These are phyloP conservation scores for Aspergillus ruber DNA, from an alignment of 2,329 filamentous ascomycete species.

Conservation along the genomic window DNA sequence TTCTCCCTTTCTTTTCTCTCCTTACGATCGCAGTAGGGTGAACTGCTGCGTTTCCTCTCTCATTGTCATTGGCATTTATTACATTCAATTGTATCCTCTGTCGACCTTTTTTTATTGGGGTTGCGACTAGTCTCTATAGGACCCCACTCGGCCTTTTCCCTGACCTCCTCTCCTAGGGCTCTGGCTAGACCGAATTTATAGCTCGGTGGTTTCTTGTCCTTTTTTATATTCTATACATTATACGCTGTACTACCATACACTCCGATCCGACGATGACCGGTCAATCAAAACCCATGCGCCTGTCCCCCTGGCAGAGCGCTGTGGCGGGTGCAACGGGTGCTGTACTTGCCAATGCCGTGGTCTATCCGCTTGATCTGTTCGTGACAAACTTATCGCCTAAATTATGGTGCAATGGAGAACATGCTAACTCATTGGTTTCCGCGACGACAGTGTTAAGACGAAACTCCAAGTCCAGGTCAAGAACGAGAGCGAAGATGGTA, in stretches of 20 bases:
- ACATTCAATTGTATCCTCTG: background rate
- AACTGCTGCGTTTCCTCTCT: background rate
- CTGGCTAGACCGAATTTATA: background rate
- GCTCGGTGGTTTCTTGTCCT: background rate
- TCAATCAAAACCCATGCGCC: slow-evolving; percentile 58
- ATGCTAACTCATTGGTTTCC: background rate
- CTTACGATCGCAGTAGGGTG: background rate
- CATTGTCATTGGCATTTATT: background rate
- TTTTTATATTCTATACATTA: background rate
- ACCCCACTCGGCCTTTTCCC: background rate
- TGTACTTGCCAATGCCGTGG: slow-evolving; percentile 86
- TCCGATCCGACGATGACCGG: slow-evolving; percentile 41
- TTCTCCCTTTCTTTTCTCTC: slow-evolving; percentile 3
- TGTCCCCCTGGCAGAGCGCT: slow-evolving; percentile 89
- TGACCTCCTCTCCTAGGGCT: background rate
- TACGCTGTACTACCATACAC: background rate
- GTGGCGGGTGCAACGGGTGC: slow-evolving; percentile 89
- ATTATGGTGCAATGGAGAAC: background rate
- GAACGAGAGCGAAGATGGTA: slow-evolving; percentile 43
- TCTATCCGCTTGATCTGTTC: slow-evolving; percentile 96
- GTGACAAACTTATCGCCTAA: slow-evolving; percentile 25
- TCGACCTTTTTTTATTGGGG: background rate
- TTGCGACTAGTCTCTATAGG: background rate
- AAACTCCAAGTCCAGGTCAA: slow-evolving; percentile 92
- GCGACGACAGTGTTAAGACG: slow-evolving; percentile 72